Percentiles rank a stretch among this genome's conserved stretches.
Conservation (phyloP, 331 rosid genomes). For the Cydonia oblonga region DNA sequence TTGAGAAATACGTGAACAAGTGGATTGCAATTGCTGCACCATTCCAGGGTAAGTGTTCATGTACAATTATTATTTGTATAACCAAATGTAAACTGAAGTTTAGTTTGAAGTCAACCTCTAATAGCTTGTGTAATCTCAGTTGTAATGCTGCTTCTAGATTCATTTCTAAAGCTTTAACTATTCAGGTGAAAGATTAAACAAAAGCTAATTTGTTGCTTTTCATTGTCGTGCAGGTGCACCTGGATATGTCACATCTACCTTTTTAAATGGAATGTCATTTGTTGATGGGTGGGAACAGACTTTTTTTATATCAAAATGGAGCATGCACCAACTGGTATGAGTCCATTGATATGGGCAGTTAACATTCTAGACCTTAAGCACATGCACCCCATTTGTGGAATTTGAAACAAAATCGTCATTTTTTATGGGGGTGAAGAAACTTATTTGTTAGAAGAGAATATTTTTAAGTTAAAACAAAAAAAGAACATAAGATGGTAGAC, state of each 20-base stretch:
- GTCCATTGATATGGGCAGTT: background rate
- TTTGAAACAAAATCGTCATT: background rate
- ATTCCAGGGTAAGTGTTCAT: conserved; percentile 62
- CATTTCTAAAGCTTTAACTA: background rate
- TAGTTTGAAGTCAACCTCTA: background rate
- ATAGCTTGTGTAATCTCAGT: background rate
- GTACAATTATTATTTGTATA: background rate
- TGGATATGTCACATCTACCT: conserved; percentile 58
- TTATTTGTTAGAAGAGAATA: background rate
- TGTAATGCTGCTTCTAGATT: background rate
- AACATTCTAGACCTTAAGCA: background rate
- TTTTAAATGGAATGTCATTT: conserved; percentile 89
- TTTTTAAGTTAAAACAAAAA: background rate
- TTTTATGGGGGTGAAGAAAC: background rate
- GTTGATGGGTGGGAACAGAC: conserved; percentile 89
- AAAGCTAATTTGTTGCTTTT: background rate
- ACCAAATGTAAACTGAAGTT: too few relatives aligned
- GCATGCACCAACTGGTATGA: conserved; percentile 95
- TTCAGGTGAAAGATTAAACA: background rate
- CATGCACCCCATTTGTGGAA: too few relatives aligned
- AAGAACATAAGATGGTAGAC: background rate
- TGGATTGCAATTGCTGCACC: conserved; percentile 96
- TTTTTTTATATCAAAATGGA: conserved; percentile 87
- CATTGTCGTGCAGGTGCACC: conserved; percentile 66
- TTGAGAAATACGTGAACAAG: conserved; percentile 91